Evolutionary conservation across 2,329 filamentous ascomycete genomes (phyloP), one percentile per base, ranked within the genome.

Genomic region (Dothideomycetes sp.): DNA sequence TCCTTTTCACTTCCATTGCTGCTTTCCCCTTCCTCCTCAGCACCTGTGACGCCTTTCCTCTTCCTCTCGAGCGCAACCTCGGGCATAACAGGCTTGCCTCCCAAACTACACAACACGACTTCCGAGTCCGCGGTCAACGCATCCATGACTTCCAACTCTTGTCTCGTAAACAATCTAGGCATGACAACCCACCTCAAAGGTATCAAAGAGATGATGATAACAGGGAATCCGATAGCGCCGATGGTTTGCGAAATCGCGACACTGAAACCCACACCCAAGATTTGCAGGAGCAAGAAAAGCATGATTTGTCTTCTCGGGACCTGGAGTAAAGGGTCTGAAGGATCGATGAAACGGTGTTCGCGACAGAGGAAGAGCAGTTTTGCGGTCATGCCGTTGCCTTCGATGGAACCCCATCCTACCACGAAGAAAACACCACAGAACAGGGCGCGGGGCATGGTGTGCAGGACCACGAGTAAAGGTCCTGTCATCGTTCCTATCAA

Each of bases 221-320:
- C 64, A 0, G 74, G 74, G 46, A 78, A 78, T 0, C 71, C 70
- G 48, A 78, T 74, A 0, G 73, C 74, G 0, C 70, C 74, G 17
- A 77, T 70, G 0, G 74, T 78, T 53, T 77, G 71, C 2, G 72
- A 74, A 38, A 78, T 71, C 0, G 71, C 74, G 10, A 78, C 72
- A 3, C 68, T 72, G 5, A 67, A 65, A 1, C 64, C 65, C 15
- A 77, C 73, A 2, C 66, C 69, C 3, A 70, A 29, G 2, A 71
- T 49, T 50, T 78, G 71, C 15, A 72, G 64, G 10, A 57, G 62
- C 1, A 76, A 62, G 49, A 71, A 78, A 2, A 64, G 61, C 45
- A 62, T 53, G 18, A 77, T 68, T 12, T 69, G 63, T 8, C 60
- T 60, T 11, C 62, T 64, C 5, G 56, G 57, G 8, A 76, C 56